Percentiles rank a stretch among this genome's conserved stretches.
Conservation (phyloP, 805 yeast genomes). For the Saccharomyces jurei region DNA sequence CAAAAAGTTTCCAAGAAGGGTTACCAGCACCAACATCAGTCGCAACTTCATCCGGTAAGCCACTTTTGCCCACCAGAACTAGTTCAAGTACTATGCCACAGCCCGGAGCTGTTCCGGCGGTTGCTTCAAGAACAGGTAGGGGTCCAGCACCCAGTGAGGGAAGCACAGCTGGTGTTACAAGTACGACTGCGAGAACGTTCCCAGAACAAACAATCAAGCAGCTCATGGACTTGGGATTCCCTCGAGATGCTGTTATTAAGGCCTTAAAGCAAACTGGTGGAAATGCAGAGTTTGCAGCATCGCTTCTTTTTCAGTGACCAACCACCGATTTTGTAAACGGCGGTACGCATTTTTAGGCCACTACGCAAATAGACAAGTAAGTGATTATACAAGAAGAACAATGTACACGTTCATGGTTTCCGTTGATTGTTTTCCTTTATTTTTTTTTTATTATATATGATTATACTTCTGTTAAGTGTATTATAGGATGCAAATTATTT, state of each 20-base stretch:
- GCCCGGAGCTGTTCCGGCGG: not conserved
- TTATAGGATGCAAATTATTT: not conserved
- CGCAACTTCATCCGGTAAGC: not conserved
- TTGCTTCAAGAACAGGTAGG: not conserved
- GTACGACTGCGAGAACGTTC: slow-evolving; percentile 6
- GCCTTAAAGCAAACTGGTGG: slow-evolving; percentile 67
- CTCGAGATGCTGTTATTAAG: slow-evolving; percentile 48
- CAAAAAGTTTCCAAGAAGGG: slow-evolving; percentile 28
- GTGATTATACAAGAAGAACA: not conserved
- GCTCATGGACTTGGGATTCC: slow-evolving; percentile 63
- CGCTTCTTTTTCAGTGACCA: slow-evolving; percentile 46
- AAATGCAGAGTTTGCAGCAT: slow-evolving; percentile 80
- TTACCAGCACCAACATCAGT: not conserved
- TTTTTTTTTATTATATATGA: not conserved
- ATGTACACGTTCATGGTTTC: too few relatives aligned
- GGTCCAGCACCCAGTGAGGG: slow-evolving; percentile 1
- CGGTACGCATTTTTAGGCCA: not conserved
- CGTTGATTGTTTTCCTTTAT: too few relatives aligned
- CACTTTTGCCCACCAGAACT: not conserved
- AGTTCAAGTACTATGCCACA: not conserved
- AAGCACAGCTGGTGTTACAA: slow-evolving; percentile 12
- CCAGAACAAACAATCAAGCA: slow-evolving; percentile 37
- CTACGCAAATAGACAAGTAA: not conserved
- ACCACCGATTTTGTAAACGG: not conserved
- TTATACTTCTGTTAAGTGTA: not conserved